These are phyloP conservation scores for Kwoniella bestiolae DNA, from an alignment of 768 basidiomycete species.

Conservation along the genomic window DNA sequence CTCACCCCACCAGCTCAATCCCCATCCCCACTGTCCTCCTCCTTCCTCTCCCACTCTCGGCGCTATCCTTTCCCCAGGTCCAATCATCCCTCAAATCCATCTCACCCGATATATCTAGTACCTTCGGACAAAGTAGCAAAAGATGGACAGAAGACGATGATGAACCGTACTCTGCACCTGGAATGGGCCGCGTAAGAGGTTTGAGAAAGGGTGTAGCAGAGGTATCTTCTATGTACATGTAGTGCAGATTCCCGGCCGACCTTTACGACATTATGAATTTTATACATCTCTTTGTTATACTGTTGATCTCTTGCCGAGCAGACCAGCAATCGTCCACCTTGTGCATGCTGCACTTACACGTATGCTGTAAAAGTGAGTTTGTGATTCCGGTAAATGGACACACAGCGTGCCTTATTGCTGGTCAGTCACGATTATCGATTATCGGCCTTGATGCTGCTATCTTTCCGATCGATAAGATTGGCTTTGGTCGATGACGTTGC, in stretches of 20 bases:
- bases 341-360: too few species aligned
- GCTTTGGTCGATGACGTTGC: conserved; percentile 14
- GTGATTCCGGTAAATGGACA: neutral
- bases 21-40: conserved; percentile 8
- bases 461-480: conserved; percentile 20
- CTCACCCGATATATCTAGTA: neutral
- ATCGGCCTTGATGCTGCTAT: conserved; percentile 5
- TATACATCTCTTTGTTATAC: too few species aligned
- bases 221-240: conserved; percentile 22
- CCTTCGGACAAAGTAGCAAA: neutral
- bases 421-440: conserved; percentile 1
- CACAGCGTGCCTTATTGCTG: neutral
- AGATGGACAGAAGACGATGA: conserved; percentile 42
- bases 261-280: too few species aligned
- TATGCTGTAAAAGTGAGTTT: too few species aligned
- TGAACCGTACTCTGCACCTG: conserved; percentile 36
- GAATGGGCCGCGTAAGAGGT: conserved; percentile 33
- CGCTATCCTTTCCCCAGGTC: conserved; percentile 11
- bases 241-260: too few species aligned
- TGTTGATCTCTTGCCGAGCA: too few species aligned
- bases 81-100: neutral
- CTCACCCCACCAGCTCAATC: conserved; percentile 20
- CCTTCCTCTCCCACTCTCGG: conserved; percentile 40
- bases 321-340: too few species aligned
- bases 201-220: conserved; percentile 14